These are phyloP conservation scores for Fusarium euwallaceae DNA, from an alignment of 2,329 filamentous ascomycete genomes.

Conservation along the genomic window DNA sequence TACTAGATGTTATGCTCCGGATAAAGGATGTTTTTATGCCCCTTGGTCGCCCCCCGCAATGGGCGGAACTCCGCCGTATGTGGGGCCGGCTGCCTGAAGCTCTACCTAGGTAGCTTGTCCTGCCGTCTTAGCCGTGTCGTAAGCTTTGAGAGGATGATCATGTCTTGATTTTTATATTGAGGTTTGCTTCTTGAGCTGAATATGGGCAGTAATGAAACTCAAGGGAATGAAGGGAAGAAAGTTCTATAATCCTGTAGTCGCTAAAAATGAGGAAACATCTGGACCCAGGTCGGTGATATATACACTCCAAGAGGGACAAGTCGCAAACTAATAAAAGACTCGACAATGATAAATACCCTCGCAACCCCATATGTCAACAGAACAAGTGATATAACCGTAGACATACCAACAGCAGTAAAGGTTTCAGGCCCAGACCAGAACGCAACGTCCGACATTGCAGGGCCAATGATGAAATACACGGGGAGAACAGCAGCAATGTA, in stretches of 20 bases:
- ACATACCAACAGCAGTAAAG: not conserved
- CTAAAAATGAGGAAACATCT: conserved; percentile 3
- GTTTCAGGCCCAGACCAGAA: not conserved
- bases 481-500: not conserved
- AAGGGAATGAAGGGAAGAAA: not conserved
- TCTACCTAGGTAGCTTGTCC: not conserved
- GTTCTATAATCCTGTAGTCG: not conserved
- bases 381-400: not conserved
- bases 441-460: not conserved
- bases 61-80: conserved; percentile 5
- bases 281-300: not conserved
- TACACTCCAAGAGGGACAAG: not conserved
- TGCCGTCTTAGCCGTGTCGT: not conserved
- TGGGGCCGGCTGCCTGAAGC: not conserved
- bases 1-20: not conserved
- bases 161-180: not conserved
- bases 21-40: not conserved
- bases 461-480: not conserved
- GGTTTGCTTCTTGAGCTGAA: not conserved
- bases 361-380: not conserved
- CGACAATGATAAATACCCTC: not conserved
- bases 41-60: not conserved
- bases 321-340: not conserved
- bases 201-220: not conserved
- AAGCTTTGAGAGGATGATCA: not conserved